A percentile compares a stretch with the other conserved stretches of the same genome.
phyloP scores from a whole-genome alignment of 73 alveolate genomes.

The Urostyla sp. region DNA sequence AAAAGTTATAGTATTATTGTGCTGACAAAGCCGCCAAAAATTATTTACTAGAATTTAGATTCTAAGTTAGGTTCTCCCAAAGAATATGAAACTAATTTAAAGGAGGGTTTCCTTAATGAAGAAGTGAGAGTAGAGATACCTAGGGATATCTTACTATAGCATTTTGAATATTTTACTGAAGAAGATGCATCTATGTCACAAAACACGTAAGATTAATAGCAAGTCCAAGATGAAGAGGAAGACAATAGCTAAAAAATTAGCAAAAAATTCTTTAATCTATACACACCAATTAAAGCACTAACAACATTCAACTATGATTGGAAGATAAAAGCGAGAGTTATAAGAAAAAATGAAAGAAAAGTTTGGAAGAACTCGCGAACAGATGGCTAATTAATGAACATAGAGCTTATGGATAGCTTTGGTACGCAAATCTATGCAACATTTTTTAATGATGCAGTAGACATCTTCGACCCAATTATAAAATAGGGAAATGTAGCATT shows the following conservation, averaged over 20 bases:
- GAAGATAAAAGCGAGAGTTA: slow-evolving; percentile 82
- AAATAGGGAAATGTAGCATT: slow-evolving; percentile 71
- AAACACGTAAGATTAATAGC: background rate
- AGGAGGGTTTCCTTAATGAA: slow-evolving; percentile 3
- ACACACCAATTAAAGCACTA: slow-evolving; percentile 80
- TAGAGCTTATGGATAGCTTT: slow-evolving; percentile 78
- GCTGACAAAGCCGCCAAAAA: slow-evolving; percentile 33
- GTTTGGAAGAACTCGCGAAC: slow-evolving; percentile 73
- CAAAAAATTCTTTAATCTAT: slow-evolving; percentile 11
- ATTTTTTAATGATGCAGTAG: slow-evolving; percentile 85
- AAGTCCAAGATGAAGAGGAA: background rate
- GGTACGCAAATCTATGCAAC: slow-evolving; percentile 85
- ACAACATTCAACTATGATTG: slow-evolving; percentile 79
- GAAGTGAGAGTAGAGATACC: background rate
- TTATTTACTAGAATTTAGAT: slow-evolving; percentile 38
- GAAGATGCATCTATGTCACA: background rate
- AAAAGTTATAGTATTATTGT: slow-evolving; percentile 17
- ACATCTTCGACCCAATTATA: slow-evolving; percentile 76
- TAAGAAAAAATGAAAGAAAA: slow-evolving; percentile 76
- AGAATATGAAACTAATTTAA: slow-evolving; percentile 44
- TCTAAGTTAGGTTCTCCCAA: slow-evolving; percentile 57
- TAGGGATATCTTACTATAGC: background rate
- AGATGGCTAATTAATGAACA: slow-evolving; percentile 76
- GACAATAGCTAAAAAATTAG: background rate
- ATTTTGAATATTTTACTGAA: background rate